Evolutionary conservation across 176 grass and related monocot genomes (phyloP).

Genomic region (Triticum dicoccoides): DNA sequence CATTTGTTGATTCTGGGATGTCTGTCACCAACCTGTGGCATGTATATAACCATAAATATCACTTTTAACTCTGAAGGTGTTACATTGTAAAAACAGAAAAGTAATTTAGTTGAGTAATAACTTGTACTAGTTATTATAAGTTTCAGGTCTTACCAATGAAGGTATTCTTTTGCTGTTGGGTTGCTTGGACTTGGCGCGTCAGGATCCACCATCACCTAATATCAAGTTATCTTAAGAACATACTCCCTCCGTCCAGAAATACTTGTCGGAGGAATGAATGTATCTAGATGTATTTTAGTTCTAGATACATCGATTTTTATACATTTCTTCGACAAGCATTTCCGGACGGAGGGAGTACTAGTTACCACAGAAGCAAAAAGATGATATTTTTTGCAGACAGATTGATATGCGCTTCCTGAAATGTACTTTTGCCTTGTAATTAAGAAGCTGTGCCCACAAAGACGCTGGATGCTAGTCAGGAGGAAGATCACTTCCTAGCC

Average conservation of each 20-base stretch:
- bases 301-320: no score
- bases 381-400: neutral
- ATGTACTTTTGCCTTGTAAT: conserved; percentile 23
- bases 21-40: conserved; percentile 89
- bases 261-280: no score
- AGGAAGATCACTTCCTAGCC: neutral
- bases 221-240: conserved; percentile 6
- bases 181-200: conserved; percentile 93
- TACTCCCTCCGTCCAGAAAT: no score
- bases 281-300: no score
- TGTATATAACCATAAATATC: conserved; percentile 31
- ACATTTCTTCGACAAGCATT: no score
- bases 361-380: neutral
- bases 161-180: conserved; percentile 85
- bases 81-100: conserved; percentile 16
- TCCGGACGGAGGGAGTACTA: no score
- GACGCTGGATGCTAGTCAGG: neutral
- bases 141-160: conserved; percentile 74
- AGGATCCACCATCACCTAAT: conserved; percentile 93
- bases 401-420: neutral
- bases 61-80: conserved; percentile 17
- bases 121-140: conserved; percentile 5
- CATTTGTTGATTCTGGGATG: conserved; percentile 77
- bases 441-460: neutral
- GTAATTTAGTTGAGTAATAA: conserved; percentile 11